A percentile compares a stretch with the other conserved stretches of the same genome.
Evolutionary conservation across 768 basidiomycete genomes (phyloP).

Genomic region (Suillus hirtellus): DNA sequence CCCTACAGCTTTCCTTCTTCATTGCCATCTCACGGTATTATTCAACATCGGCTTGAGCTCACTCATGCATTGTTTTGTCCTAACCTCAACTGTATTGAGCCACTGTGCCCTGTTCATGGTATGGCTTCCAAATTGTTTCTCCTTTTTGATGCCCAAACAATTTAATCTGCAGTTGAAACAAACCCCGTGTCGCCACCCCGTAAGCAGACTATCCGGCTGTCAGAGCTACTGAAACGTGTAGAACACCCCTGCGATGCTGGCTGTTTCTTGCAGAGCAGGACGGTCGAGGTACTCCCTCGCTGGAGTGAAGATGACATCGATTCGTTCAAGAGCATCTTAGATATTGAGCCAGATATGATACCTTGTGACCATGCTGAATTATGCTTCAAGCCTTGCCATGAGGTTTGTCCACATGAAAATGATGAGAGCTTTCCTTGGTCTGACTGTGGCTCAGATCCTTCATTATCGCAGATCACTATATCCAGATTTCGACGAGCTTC

Average conservation of each 20-base stretch:
- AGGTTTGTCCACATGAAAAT: constrained; percentile 39
- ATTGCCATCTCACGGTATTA: constrained; percentile 14
- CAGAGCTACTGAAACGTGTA: constrained; percentile 12
- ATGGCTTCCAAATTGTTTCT: constrained; percentile 18
- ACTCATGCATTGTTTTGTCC: constrained; percentile 50
- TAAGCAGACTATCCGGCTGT: constrained; percentile 3
- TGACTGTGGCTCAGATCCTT: constrained; percentile 21
- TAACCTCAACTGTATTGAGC: constrained; percentile 50
- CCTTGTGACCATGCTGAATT: constrained; percentile 59
- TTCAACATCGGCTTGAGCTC: constrained; percentile 33
- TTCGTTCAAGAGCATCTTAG: constrained; percentile 39
- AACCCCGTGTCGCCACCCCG: constrained; percentile 19
- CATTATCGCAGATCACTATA: constrained; percentile 21
- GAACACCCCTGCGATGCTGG: constrained; percentile 26
- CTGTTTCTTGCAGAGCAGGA: constrained; percentile 26
- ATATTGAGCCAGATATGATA: constrained; percentile 43
- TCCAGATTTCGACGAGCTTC: constrained; percentile 5
- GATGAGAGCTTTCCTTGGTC: not conserved
- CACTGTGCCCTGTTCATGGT: constrained; percentile 54
- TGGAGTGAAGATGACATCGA: constrained; percentile 45
- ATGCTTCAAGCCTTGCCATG: constrained; percentile 58
- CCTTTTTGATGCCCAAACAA: constrained; percentile 16
- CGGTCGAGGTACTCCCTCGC: constrained; percentile 23
- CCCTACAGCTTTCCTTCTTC: constrained; percentile 17
- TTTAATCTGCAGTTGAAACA: constrained; percentile 21